Evolutionary conservation across 768 basidiomycete genomes (phyloP).

Genomic region (Hydnomerulius pinastri): DNA sequence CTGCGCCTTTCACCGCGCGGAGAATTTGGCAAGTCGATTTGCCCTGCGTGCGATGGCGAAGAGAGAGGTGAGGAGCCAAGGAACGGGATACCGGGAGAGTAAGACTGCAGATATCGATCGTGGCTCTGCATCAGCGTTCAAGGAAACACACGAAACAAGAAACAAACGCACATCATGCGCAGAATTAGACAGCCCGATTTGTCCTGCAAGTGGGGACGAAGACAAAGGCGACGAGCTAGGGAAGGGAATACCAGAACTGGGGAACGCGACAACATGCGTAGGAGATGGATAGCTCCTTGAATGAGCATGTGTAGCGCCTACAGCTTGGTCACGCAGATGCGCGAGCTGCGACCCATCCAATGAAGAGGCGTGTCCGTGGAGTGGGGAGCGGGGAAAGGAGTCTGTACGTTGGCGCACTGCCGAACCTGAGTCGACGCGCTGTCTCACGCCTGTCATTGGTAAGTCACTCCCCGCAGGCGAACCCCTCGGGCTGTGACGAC

Average conservation of each 20-base stretch:
- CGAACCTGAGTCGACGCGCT: conserved; percentile 8
- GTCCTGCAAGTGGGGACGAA: conserved; percentile 12
- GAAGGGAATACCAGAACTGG: conserved; percentile 16
- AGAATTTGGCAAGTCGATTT: too few relatives aligned
- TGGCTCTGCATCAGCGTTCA: too few relatives aligned
- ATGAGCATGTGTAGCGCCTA: too few relatives aligned
- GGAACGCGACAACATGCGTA: too few relatives aligned
- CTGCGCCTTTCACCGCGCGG: too few relatives aligned
- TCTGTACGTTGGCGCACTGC: conserved; percentile 1
- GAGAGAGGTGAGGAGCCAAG: too few relatives aligned
- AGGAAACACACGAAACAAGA: too few relatives aligned
- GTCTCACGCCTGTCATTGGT: conserved; percentile 21
- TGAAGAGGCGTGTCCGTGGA: neutral
- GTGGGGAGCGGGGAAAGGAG: conserved; percentile 17
- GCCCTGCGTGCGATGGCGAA: too few relatives aligned
- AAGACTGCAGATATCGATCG: too few relatives aligned
- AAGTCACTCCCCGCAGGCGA: conserved; percentile 12
- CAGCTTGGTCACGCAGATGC: too few relatives aligned
- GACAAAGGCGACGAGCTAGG: conserved; percentile 9
- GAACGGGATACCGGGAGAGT: too few relatives aligned
- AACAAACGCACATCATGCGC: neutral
- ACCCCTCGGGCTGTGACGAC: conserved; percentile 3
- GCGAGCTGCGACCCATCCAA: conserved; percentile 15
- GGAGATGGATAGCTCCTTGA: too few relatives aligned
- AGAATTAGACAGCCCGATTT: neutral